Conservation (phyloP, 768 basidiomycete genomes). For the Termitomyces sp. region DNA sequence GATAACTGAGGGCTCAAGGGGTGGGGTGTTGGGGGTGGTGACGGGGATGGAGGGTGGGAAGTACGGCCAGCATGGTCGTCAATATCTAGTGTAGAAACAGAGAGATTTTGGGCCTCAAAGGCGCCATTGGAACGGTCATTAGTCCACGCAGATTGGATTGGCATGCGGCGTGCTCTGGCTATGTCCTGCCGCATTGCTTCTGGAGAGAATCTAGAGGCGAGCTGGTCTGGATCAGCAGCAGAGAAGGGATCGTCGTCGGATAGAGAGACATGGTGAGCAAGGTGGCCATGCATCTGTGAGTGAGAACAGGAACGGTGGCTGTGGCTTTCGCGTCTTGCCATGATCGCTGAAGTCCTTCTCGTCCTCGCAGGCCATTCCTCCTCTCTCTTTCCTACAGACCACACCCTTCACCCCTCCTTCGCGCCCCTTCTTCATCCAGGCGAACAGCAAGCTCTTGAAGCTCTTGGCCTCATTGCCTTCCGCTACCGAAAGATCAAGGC, state of each 20-base stretch:
- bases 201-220: constrained; percentile 49
- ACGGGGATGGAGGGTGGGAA: constrained; percentile 19
- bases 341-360: constrained; percentile 89
- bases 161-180: constrained; percentile 44
- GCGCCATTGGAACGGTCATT: constrained; percentile 29
- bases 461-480: constrained; percentile 67
- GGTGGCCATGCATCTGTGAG: constrained; percentile 11
- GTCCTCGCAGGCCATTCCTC: constrained; percentile 86
- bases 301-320: constrained; percentile 4
- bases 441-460: constrained; percentile 80
- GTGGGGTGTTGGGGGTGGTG: constrained; percentile 14
- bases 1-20: constrained; percentile 23
- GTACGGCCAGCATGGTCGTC: constrained; percentile 26
- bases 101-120: constrained; percentile 32
- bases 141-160: constrained; percentile 27
- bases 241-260: constrained; percentile 68
- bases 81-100: constrained; percentile 58
- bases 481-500: constrained; percentile 71
- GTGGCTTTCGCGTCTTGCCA: constrained; percentile 10
- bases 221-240: constrained; percentile 47
- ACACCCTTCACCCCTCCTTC: constrained; percentile 60
- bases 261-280: constrained; percentile 21
- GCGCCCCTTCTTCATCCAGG: constrained; percentile 79
- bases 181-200: constrained; percentile 61
- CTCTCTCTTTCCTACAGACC: constrained; percentile 66